Evolutionary conservation across 441 rosid genomes (phyloP).

Genomic region (Populus hybrid): DNA sequence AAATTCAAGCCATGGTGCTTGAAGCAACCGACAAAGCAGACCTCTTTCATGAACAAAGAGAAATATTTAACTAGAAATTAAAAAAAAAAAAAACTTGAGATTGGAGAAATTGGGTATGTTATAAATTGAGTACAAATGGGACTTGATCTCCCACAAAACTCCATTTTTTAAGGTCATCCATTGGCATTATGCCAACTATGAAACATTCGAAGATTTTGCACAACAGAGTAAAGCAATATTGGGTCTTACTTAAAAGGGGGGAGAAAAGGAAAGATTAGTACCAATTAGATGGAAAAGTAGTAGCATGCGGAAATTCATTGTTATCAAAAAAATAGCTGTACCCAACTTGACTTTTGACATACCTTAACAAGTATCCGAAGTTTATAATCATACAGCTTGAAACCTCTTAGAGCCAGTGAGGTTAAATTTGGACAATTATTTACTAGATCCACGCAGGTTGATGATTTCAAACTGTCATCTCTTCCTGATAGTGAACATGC

Average conservation of each 20-base stretch:
- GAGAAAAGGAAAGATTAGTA: background rate
- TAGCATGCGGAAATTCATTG: background rate
- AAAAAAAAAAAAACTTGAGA: background rate
- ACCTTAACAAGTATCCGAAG: conserved; percentile 64
- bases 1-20: background rate
- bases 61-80: background rate
- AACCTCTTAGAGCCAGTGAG: conserved; percentile 69
- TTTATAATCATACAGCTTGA: conserved; percentile 64
- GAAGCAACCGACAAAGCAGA: background rate
- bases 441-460: conserved; percentile 61
- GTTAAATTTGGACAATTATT: conserved; percentile 59
- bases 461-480: conserved; percentile 59
- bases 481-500: conserved; percentile 43
- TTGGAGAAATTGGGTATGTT: background rate
- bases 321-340: conserved; percentile 1
- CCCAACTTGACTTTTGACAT: conserved; percentile 3
- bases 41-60: background rate
- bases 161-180: background rate
- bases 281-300: background rate
- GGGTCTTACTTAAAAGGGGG: background rate
- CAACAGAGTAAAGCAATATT: background rate
- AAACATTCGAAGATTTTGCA: background rate
- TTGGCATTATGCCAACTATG: background rate
- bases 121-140: background rate
- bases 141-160: background rate